phyloP scores from a whole-genome alignment of 192 early-diverging fungal genomes.

The Mortierella hygrophila region DNA sequence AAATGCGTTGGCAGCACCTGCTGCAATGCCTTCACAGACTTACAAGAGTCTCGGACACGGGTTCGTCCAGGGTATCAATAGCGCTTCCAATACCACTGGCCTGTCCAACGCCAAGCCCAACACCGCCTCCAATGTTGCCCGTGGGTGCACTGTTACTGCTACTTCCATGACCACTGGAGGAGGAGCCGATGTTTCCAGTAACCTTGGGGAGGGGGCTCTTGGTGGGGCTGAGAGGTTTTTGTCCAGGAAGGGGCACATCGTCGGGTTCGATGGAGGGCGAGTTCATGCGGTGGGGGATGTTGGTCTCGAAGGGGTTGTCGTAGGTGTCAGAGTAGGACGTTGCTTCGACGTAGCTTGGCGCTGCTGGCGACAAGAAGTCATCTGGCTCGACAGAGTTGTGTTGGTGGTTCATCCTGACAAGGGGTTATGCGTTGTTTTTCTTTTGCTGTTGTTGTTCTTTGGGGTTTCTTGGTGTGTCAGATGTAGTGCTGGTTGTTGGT shows the following conservation, averaged over 20 bases:
- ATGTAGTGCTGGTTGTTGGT: neutral
- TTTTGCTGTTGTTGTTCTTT: too few relatives aligned
- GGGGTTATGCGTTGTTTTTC: neutral
- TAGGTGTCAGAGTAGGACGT: constrained; percentile 54
- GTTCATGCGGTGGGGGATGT: constrained; percentile 47
- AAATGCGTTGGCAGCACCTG: neutral
- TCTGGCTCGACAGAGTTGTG: constrained; percentile 48
- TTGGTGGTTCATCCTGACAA: constrained; percentile 25
- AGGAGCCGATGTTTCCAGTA: constrained; percentile 47
- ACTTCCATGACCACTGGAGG: constrained; percentile 14
- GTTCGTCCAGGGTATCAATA: constrained; percentile 93
- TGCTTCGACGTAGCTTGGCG: constrained; percentile 54
- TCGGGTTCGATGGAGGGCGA: constrained; percentile 55
- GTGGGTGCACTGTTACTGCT: constrained; percentile 17
- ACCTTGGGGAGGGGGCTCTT: constrained; percentile 46
- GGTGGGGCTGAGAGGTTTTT: constrained; percentile 44
- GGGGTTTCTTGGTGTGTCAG: neutral
- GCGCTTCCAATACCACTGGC: constrained; percentile 42
- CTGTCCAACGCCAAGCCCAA: constrained; percentile 49
- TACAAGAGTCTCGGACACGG: constrained; percentile 92
- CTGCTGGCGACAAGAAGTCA: constrained; percentile 55
- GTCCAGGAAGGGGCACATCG: constrained; percentile 51
- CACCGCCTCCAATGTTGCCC: constrained; percentile 22
- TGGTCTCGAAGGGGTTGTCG: constrained; percentile 54
- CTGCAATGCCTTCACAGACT: constrained; percentile 19